phyloP scores from a whole-genome alignment of 73 alveolate genomes.

The Effrenium voratum region DNA sequence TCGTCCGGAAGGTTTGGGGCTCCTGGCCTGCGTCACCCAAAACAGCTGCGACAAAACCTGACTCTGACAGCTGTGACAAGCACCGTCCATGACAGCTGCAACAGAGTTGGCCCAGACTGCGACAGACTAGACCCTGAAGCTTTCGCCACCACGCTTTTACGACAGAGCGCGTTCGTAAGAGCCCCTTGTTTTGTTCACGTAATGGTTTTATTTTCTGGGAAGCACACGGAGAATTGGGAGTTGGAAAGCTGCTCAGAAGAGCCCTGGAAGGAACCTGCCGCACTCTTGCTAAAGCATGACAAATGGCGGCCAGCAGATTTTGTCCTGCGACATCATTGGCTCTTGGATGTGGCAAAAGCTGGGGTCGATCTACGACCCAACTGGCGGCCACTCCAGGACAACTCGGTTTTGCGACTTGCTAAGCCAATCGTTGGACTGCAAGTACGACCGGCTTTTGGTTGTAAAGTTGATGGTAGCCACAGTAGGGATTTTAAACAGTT shows the following conservation, averaged over 20 bases:
- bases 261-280: neutral
- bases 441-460: neutral
- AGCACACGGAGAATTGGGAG: neutral
- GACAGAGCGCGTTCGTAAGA: no score
- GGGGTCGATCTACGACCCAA: neutral
- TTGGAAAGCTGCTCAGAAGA: neutral
- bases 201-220: neutral
- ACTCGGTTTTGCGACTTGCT: conserved; percentile 21
- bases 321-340: neutral
- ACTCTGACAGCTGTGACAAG: neutral
- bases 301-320: neutral
- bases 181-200: neutral
- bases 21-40: neutral
- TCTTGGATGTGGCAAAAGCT: neutral
- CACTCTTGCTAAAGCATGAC: neutral
- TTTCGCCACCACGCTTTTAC: no score
- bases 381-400: conserved; percentile 9
- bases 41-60: neutral
- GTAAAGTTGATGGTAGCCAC: conserved; percentile 12
- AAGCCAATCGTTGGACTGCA: conserved; percentile 35
- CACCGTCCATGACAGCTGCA: neutral
- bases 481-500: conserved; percentile 16
- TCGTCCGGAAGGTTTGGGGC: neutral
- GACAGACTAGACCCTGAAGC: neutral
- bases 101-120: neutral